These are phyloP conservation scores for Corylus heterophylla DNA, from an alignment of 306 rosid species.

Conservation along the genomic window DNA sequence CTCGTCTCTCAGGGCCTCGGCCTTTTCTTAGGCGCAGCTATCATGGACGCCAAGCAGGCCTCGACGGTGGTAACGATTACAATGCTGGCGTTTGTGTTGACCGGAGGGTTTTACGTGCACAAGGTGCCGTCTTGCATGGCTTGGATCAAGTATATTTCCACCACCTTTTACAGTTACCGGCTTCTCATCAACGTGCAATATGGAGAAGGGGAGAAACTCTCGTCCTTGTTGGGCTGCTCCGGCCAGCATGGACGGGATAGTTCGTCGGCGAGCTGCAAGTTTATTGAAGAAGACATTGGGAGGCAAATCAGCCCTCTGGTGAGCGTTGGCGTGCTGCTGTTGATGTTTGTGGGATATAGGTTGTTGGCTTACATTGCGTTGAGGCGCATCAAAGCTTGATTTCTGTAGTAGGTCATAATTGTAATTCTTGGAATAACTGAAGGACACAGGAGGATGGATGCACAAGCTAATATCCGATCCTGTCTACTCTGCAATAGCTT, in stretches of 20 bases:
- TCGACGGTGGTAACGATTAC: slow-evolving; percentile 79
- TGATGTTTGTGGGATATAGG: slow-evolving; percentile 85
- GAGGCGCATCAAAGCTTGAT: slow-evolving; percentile 63
- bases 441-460: neutral
- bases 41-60: slow-evolving; percentile 94
- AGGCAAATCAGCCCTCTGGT: slow-evolving; percentile 64
- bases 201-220: slow-evolving; percentile 59
- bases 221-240: slow-evolving; percentile 60
- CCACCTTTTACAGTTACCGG: slow-evolving; percentile 72
- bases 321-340: slow-evolving; percentile 54
- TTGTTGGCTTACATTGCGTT: slow-evolving; percentile 74
- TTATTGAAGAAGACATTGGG: slow-evolving; percentile 74
- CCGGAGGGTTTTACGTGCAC: slow-evolving; percentile 90
- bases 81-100: slow-evolving; percentile 83
- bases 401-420: neutral
- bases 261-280: slow-evolving; percentile 44
- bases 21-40: slow-evolving; percentile 78
- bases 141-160: slow-evolving; percentile 80
- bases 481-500: neutral
- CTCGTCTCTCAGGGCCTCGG: slow-evolving; percentile 95
- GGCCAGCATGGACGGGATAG: slow-evolving; percentile 4
- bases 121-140: slow-evolving; percentile 67
- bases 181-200: slow-evolving; percentile 69
- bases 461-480: neutral
- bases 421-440: neutral